Base-by-base conservation (phyloP, 257 asterid genomes). In the Schizonepeta tenuifolia region DNA sequence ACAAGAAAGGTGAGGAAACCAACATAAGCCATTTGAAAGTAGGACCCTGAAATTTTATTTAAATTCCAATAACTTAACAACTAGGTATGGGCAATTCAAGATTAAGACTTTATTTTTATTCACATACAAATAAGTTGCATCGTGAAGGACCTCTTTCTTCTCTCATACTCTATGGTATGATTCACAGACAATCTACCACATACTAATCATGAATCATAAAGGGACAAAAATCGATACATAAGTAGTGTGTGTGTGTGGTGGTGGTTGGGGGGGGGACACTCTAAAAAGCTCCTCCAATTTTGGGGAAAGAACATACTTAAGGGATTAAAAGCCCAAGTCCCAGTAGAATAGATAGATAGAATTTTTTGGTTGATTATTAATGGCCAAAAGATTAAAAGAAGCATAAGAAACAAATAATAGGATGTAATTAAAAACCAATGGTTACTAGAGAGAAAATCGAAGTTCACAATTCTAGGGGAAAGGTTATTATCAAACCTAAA, bases 1-100 rank as follows among this genome's bases (percentile, higher is more conserved):
- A 73, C 5, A 33, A 35, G 13, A 66, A 69, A 60, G 51, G 77
- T 75, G 57, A 28, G 64, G 56, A 69, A 18, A 70, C 60, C 66
- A 40, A 64, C 60, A 49, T 50, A 51, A 36, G 65, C 53, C 38
- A 56, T n/a, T 67, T 33, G 54, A 49, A 72, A 72, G 35, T 62
- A 55, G 26, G 57, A 58, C 28, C 31, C 13, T 36, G n/a, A 28
- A 35, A 65, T 64, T 11, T 6, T 10, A 60, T 40, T 62, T 10
- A 38, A 21, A 53, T 13, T 47, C 54, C 20, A 26, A 60, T 36
- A 66, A 47, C 11, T 46, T 67, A 40, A 31, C 26, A 21, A 73
- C 17, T 49, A 38, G 58, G 26, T 43, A 50, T 20, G 7, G 21
- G 62, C 55, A 41, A 75, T 55, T 36, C 60, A 62, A 71, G 54